Evolutionary conservation across 2,329 filamentous ascomycete genomes (phyloP).

Genomic region (Ophiostoma novo-ulmi): DNA sequence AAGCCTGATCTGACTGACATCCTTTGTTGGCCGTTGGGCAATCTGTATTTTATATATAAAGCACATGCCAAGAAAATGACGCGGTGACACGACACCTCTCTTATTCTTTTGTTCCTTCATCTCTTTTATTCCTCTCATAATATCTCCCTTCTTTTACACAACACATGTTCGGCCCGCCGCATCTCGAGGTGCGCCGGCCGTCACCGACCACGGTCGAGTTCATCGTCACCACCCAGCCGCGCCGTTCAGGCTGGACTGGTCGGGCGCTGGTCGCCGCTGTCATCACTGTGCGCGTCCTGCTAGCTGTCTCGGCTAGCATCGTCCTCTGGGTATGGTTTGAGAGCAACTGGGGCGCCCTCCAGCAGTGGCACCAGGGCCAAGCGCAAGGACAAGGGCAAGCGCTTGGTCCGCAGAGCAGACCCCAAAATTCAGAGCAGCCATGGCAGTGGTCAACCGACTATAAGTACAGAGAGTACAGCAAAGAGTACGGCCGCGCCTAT

Average conservation of each 20-base stretch:
- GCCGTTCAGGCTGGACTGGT: constrained; percentile 26
- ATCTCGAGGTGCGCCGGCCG: constrained; percentile 60
- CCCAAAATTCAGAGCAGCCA: neutral
- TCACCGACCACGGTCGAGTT: constrained; percentile 89
- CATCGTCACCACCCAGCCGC: constrained; percentile 76
- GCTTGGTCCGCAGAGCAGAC: too few species aligned
- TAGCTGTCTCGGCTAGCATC: constrained; percentile 43
- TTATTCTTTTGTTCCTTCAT: neutral
- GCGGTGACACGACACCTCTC: constrained; percentile 17
- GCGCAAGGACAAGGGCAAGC: neutral
- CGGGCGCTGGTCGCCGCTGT: constrained; percentile 42
- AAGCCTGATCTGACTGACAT: neutral
- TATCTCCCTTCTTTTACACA: neutral
- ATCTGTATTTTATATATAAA: neutral
- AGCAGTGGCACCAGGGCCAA: neutral
- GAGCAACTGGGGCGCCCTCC: neutral
- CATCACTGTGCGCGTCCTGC: constrained; percentile 40
- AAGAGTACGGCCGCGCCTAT: constrained; percentile 1
- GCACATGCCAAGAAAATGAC: constrained; percentile 17
- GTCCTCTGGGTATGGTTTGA: constrained; percentile 45
- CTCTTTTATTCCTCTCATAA: neutral
- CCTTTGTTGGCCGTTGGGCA: neutral
- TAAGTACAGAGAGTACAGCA: constrained; percentile 6
- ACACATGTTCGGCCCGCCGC: constrained; percentile 56
- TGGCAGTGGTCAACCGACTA: constrained; percentile 3